Conservation (phyloP, 208 protist species). For the Wallacemonas sp. region DNA sequence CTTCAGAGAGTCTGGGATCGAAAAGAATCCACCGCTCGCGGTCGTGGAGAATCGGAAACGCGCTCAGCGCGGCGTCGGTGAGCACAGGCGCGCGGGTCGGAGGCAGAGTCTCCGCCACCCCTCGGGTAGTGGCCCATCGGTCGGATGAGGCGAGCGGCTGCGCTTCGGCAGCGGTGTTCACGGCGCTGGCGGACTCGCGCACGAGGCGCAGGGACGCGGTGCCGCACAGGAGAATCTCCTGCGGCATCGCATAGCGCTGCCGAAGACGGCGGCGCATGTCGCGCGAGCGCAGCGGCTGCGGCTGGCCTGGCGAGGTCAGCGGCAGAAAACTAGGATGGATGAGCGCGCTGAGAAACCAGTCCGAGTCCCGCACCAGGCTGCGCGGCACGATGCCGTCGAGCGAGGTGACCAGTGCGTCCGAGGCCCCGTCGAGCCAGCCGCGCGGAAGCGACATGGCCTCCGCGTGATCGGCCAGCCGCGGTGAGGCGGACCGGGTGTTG, state of each 20-base stretch:
- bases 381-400: conserved; percentile 49
- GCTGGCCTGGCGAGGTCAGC: neutral
- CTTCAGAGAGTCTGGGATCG: neutral
- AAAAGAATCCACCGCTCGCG: conserved; percentile 17
- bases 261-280: conserved; percentile 24
- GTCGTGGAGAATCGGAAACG: neutral
- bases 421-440: conserved; percentile 27
- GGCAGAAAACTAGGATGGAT: conserved; percentile 76
- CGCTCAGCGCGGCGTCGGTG: neutral
- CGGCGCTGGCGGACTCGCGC: conserved; percentile 18
- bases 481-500: neutral
- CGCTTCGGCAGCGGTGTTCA: neutral
- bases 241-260: conserved; percentile 64
- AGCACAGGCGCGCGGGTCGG: neutral
- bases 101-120: neutral
- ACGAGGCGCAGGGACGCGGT: conserved; percentile 52
- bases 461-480: conserved; percentile 1
- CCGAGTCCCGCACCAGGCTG: conserved; percentile 26
- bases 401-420: conserved; percentile 27
- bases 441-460: conserved; percentile 16
- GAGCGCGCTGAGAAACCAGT: conserved; percentile 74
- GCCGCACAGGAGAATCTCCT: conserved; percentile 56
- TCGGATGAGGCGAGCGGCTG: too few species aligned
- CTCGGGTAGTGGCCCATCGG: too few species aligned
- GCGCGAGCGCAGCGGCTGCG: neutral